Conservation (phyloP, 805 yeast genomes). For the Ogataea minuta region DNA sequence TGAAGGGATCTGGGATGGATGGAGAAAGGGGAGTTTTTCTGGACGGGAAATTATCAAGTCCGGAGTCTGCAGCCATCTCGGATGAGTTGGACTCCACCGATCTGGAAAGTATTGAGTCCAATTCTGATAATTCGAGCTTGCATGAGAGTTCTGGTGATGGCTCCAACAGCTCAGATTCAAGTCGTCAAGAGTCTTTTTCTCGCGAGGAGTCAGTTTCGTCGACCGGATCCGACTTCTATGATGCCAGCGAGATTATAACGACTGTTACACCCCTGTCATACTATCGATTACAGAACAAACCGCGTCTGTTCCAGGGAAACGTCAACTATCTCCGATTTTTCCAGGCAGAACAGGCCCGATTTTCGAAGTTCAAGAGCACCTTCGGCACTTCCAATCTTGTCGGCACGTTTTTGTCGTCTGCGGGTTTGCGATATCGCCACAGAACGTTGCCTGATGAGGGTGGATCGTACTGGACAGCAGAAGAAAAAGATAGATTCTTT, state of each 20-base stretch:
- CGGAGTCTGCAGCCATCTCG: no score
- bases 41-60: no score
- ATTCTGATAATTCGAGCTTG: not conserved
- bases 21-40: not conserved
- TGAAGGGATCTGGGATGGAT: not conserved
- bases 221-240: conserved; percentile 5
- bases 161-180: not conserved
- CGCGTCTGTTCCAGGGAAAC: conserved; percentile 23
- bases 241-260: conserved; percentile 9
- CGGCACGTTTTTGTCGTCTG: conserved; percentile 20
- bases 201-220: not conserved
- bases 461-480: conserved; percentile 44
- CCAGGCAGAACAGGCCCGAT: conserved; percentile 13
- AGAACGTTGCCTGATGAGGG: conserved; percentile 15
- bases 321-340: conserved; percentile 19
- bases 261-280: conserved; percentile 10
- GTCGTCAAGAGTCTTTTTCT: not conserved
- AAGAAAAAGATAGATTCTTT: conserved; percentile 54
- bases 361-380: conserved; percentile 10
- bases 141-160: not conserved
- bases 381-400: conserved; percentile 15
- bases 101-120: not conserved
- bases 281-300: conserved; percentile 13
- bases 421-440: conserved; percentile 12
- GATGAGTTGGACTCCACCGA: conserved; percentile 1